Evolutionary conservation across 208 protist species (phyloP), one percentile per base, ranked within the genome.

Genomic region (Acanthamoeba polyphaga): DNA sequence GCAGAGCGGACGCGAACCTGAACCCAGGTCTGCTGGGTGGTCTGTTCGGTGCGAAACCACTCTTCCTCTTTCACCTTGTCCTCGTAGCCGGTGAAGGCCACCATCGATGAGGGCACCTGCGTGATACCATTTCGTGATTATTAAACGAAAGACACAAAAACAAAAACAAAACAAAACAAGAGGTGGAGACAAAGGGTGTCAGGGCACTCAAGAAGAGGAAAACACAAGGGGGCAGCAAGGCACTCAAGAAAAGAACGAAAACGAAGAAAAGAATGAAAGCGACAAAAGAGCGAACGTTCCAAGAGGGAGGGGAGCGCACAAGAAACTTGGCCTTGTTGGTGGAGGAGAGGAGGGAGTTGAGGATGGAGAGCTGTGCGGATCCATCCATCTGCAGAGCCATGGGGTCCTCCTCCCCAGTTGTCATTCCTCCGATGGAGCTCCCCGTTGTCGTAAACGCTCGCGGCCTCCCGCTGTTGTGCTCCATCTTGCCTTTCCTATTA

Each of bases 331-430:
- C 80, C 51, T 88, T 88, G 80, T 88, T 88, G 51, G 80, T 88
- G 51, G 80, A 88, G 51, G 80, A 88, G 80, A 88, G 80, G 27
- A 88, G 80, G 10, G 80, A 88, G 80, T 88, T 88, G 29, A 88
- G 22, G 7, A 84, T 9, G 43, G 74, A 84, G 43, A 84, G 74
- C 46, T 84, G 74, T 7, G 74, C 74, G 8, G 74, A n/a, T 9
- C 74, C 74, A n/a, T 84, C 74, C 74, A 84, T 84, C 34, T 51
- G 29, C 19, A 34, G 27, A 17, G 60, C 60, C 60, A 66, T 29
- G 60, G 60, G 24, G 60, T 66, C 60, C 24, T 66, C 60, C 19
- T 9, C 17, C 19, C 3, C 55, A 24, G 55, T 19, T 1, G 19
- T 60, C 24, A 15, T 32, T 60, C 55, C 66, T 74, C 66, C 66